These are phyloP conservation scores for Lentinus brumalis DNA, from an alignment of 768 basidiomycete species.

Conservation along the genomic window DNA sequence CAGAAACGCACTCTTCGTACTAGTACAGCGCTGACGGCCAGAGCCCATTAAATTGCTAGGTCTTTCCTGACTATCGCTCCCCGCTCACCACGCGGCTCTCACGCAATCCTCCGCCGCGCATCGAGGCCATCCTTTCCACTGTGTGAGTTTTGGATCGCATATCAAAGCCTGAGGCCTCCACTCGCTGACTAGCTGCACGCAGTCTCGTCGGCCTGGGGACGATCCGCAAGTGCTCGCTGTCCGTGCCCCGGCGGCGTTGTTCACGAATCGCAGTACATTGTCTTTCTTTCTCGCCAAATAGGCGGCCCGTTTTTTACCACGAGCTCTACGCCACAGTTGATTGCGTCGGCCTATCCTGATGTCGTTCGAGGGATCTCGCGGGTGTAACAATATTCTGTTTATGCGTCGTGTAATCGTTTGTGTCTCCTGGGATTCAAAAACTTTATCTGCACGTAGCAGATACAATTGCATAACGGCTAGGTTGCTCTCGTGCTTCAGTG, in stretches of 20 bases:
- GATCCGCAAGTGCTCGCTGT: conserved; percentile 77
- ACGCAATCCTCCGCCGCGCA: conserved; percentile 71
- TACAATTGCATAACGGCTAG: too few relatives aligned
- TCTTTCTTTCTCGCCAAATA: background rate
- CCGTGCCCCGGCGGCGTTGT: conserved; percentile 75
- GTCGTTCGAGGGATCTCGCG: conserved; percentile 63
- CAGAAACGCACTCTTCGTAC: conserved; percentile 75
- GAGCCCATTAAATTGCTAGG: conserved; percentile 67
- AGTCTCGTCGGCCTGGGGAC: conserved; percentile 84
- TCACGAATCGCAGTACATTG: conserved; percentile 48
- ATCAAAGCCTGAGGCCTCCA: background rate
- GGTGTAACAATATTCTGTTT: conserved; percentile 24
- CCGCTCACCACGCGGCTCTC: conserved; percentile 43
- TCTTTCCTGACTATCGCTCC: background rate
- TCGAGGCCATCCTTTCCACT: conserved; percentile 87
- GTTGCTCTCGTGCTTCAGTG: too few relatives aligned
- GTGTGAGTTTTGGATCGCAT: conserved; percentile 50
- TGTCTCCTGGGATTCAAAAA: too few relatives aligned
- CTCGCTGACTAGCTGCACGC: background rate
- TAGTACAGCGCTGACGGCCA: conserved; percentile 71
- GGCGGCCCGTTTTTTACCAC: too few relatives aligned
- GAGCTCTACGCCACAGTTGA: conserved; percentile 44
- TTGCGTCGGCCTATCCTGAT: conserved; percentile 66
- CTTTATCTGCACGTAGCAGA: too few relatives aligned
- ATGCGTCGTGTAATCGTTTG: too few relatives aligned